Base-by-base conservation (phyloP, 116 monocot species). In the Dioscorea cayenensis region DNA sequence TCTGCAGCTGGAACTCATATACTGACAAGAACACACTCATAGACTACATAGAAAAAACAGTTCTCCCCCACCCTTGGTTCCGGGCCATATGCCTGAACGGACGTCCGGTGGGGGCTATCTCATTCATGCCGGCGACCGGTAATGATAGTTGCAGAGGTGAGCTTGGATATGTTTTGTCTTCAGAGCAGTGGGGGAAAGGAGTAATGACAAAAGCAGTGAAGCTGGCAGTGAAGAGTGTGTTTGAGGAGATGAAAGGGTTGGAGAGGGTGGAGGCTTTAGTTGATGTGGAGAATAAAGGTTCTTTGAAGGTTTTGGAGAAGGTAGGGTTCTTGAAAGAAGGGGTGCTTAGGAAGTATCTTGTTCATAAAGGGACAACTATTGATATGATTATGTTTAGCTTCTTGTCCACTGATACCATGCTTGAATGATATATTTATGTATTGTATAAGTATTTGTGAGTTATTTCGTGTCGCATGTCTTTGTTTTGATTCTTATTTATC, bases 271-370 rank as follows among this genome's bases (percentile, higher is more conserved):
- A 89, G 73, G 89, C 86, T 19, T 37, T 86, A 58, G 92, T 80
- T 71, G 82, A 86, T 38, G 72, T 82, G 29, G 84, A 77, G 65
- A 92, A 89, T 63, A 18, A 29, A 59, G 92, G 43, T 32, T 88
- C 88, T 14, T 82, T 77, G 72, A 82, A 73, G 73, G 92, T 89
- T 38, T 19, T 93, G 80, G 86, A 89, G 83, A 89, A 93, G 81
- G 84, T 61, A n/a, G 92, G 92, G 62, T 89, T 87, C 43, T 5
- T 2, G 13, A 77, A 58, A 51, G 92, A 92, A 35, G 89, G 84
- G 4, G 76, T 92, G 49, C 50, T 89, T 52, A 84, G 89, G 75
- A 86, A 72, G 78, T 84, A 79, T 49, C 21, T 22, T 66, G 11
- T 66, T 23, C 14, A 51, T 2, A 86, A 89, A 62, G 92, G 89